Conservation (phyloP, 1,139 yeast genomes). For the Sugiyamaella novakii region DNA sequence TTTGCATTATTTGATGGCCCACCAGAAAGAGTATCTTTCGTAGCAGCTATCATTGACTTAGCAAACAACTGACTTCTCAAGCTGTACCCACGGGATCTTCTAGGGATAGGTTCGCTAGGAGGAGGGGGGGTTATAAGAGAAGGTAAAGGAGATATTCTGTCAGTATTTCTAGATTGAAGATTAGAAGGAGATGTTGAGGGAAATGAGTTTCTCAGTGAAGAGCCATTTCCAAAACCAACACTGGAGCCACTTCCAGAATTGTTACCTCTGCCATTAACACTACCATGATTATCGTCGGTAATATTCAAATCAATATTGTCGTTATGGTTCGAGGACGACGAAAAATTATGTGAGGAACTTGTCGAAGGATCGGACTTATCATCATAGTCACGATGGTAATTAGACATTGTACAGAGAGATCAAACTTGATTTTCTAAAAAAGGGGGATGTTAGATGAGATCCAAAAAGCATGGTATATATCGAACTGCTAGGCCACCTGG, state of each 20-base stretch:
- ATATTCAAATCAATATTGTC: no score
- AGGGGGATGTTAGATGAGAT: not conserved
- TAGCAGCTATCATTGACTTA: conserved; percentile 42
- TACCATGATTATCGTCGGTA: not conserved
- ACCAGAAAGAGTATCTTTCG: conserved; percentile 28
- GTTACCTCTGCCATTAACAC: not conserved
- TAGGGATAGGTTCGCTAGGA: conserved; percentile 6
- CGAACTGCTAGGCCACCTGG: no score
- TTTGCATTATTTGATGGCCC: no score
- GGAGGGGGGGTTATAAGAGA: not conserved
- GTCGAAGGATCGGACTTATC: not conserved
- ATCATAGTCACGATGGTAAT: not conserved
- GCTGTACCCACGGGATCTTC: conserved; percentile 59
- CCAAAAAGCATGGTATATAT: no score
- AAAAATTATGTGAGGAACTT: not conserved
- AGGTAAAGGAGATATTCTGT: conserved; percentile 1
- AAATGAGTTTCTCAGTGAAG: conserved; percentile 1
- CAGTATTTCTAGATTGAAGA: no score
- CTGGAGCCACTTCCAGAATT: no score
- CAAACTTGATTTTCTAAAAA: not conserved
- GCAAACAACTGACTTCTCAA: conserved; percentile 72
- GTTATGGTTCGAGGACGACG: no score
- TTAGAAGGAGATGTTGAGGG: no score
- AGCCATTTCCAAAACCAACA: no score
- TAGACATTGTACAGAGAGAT: not conserved